Evolutionary conservation across 257 asterid species (phyloP).

Genomic region (Solanum pinnatisectum): DNA sequence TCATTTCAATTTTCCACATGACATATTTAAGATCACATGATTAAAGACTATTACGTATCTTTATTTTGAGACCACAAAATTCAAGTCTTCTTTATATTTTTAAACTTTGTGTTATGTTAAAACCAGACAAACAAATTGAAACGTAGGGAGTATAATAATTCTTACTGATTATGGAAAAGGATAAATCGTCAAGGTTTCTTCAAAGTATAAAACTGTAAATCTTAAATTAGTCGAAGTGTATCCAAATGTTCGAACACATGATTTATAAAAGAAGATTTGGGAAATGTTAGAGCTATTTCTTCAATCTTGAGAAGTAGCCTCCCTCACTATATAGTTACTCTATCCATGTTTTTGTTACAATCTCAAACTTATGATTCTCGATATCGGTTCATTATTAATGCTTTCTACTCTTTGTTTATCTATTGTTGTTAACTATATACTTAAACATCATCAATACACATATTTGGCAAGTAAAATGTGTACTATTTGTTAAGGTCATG

Average conservation of each 20-base stretch:
- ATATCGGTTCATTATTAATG: background rate
- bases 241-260: background rate
- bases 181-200: background rate
- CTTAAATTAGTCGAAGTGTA: background rate
- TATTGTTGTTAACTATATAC: background rate
- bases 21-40: background rate
- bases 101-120: too few relatives aligned
- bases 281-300: background rate
- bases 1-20: too few relatives aligned
- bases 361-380: background rate
- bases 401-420: background rate
- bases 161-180: background rate
- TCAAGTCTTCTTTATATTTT: too few relatives aligned
- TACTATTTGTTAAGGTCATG: background rate
- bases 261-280: background rate
- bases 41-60: background rate
- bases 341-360: background rate
- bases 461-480: background rate
- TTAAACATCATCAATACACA: background rate
- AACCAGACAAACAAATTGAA: background rate
- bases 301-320: background rate
- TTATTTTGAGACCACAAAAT: too few relatives aligned
- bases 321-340: background rate
- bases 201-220: background rate
- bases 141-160: background rate